Evolutionary conservation across 495 filamentous ascomycete species (phyloP).

Genomic region (Alectoria sarmentosa): DNA sequence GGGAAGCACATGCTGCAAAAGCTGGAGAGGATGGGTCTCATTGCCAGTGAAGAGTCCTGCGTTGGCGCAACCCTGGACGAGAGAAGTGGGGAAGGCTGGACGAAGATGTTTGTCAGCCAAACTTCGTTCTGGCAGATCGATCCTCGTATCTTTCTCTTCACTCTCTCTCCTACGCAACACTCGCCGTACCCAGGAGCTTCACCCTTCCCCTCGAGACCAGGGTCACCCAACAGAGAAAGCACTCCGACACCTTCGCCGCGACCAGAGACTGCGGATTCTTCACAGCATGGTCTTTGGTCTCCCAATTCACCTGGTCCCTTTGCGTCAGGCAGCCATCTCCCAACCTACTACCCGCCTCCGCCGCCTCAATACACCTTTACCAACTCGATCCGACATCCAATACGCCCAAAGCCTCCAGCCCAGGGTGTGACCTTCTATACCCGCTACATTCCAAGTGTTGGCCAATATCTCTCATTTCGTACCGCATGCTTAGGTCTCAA

Average conservation of each 20-base stretch:
- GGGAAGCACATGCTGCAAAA: slow-evolving; percentile 78
- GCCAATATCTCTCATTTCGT: slow-evolving; percentile 83
- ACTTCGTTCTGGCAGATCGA: slow-evolving; percentile 89
- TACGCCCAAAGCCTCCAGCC: slow-evolving; percentile 80
- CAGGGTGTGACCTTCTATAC: slow-evolving; percentile 87
- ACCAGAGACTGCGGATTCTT: slow-evolving; percentile 27
- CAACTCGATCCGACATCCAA: slow-evolving; percentile 72
- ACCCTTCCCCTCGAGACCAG: slow-evolving; percentile 46
- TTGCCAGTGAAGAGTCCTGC: slow-evolving; percentile 65
- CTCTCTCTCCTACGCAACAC: slow-evolving; percentile 54
- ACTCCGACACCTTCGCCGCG: slow-evolving; percentile 24
- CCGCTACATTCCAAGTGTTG: slow-evolving; percentile 73
- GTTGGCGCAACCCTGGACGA: slow-evolving; percentile 62
- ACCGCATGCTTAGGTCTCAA: slow-evolving; percentile 47
- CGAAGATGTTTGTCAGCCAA: slow-evolving; percentile 72
- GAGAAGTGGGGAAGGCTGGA: slow-evolving; percentile 57
- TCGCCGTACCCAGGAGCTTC: slow-evolving; percentile 55
- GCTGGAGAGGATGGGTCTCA: slow-evolving; percentile 85
- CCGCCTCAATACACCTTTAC: slow-evolving; percentile 77
- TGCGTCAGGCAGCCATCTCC: slow-evolving; percentile 69
- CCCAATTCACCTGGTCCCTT: slow-evolving; percentile 54
- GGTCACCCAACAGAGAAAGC: slow-evolving; percentile 52
- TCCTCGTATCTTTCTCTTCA: slow-evolving; percentile 79
- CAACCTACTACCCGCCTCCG: slow-evolving; percentile 82
- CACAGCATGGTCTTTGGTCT: slow-evolving; percentile 32